Conservation (phyloP, 2,329 filamentous ascomycete genomes). For the Tolypocladium inflatum region DNA sequence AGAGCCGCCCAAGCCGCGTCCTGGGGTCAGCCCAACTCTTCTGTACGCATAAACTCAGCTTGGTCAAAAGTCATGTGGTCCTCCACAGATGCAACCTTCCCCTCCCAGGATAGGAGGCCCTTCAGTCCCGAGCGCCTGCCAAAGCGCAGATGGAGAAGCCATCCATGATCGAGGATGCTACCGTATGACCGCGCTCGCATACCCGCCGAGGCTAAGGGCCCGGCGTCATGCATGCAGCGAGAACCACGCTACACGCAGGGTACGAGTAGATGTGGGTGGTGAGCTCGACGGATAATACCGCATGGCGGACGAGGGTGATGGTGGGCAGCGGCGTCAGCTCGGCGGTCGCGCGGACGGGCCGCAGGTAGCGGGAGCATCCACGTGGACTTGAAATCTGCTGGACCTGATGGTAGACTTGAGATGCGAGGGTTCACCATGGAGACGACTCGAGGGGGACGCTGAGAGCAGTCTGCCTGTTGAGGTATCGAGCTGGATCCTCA, state of each 20-base stretch:
- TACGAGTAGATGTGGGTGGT: background rate
- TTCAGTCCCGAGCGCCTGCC: background rate
- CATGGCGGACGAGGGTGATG: background rate
- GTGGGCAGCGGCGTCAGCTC: conserved; percentile 1
- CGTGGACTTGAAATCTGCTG: background rate
- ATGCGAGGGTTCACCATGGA: too few relatives aligned
- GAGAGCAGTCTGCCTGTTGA: background rate
- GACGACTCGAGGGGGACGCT: background rate
- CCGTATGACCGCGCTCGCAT: conserved; percentile 3
- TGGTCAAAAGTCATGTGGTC: background rate
- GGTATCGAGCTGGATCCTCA: background rate
- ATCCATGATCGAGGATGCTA: background rate
- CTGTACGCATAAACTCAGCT: background rate
- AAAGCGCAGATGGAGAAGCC: background rate
- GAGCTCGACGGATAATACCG: background rate
- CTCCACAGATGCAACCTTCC: background rate
- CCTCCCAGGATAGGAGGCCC: background rate
- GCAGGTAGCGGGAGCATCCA: background rate
- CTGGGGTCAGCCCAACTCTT: background rate
- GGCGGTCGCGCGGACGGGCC: conserved; percentile 1
- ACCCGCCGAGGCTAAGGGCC: conserved; percentile 6
- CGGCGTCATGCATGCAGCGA: background rate
- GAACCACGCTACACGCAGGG: background rate
- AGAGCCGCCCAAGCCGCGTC: background rate
- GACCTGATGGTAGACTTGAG: background rate